Base-by-base conservation (phyloP, 1,284 basidiomycete species). In the Ceratobasidium sp. region DNA sequence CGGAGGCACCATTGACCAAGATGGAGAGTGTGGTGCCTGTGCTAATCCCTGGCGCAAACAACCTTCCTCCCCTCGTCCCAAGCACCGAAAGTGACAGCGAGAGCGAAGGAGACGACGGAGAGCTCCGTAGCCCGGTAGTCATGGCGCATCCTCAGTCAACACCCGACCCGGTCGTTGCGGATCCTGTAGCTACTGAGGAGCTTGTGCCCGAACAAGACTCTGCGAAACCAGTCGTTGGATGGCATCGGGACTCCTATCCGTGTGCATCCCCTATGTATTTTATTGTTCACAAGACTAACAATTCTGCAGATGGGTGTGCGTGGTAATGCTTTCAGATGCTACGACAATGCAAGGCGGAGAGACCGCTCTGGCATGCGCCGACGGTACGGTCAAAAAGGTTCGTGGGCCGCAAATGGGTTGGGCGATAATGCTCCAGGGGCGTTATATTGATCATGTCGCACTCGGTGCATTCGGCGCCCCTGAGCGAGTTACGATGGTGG, bases 401-500 rank as follows among this genome's bases (percentile, higher is more conserved):
- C 76, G 77, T 8, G 78, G 78, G 1, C 78, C 78, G 0, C 66
- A 72, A 8, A 63, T 78, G n/a, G 78, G 78, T 21, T 75, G 63
- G 50, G 73, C 73, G 13, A 76, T 78, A 26, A 76, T 79, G 32
- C 75, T 79, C 73, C 77, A 78, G 35, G 77, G 78, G 0, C 74
- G 77, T 3, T 76, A 78, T 71, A 74, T 79, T 72, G 66, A 70
- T n/a, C 78, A 79, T 55, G 67, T 75, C 52, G 78, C 78, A 13
- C 75, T 78, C 14, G 74, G 74, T 11, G 75, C 76, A 0, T 74
- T 72, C 55, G 75, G 75, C 35, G 70, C 78, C 16, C 54, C 44
- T 6, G 78, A 79, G 63, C 73, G 78, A 26, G 78, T 78, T 72
- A 79, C 78, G 4, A 77, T 77, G 76, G 72, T 73, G 38, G 9